Evolutionary conservation across 768 basidiomycete species (phyloP), one percentile per base, ranked within the genome.

Genomic region (Auriculariales sp.): DNA sequence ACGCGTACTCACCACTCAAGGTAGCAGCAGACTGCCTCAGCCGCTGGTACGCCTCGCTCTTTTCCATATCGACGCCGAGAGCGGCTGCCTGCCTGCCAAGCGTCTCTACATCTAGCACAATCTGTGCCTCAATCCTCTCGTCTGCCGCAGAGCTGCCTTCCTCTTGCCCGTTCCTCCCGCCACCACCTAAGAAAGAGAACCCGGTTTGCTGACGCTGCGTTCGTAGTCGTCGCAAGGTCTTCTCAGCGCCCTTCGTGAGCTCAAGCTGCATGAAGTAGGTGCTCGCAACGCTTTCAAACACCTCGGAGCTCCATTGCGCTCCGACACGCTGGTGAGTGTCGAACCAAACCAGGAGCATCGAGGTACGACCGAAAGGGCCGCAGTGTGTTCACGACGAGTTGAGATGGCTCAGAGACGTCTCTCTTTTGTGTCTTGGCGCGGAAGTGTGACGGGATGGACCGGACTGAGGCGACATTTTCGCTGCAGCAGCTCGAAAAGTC

Each of bases 181-280:
- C 55, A 3, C 61, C 58, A 27, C 84, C 76, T 57, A 98, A 95
- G 24, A 95, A 69, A 3, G 88, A 87, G 62, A 89, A 85, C 79
- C 70, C 0, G 70, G 68, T 56, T 83, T 88, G 58, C 87, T 88
- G 36, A 85, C 83, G 17, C 22, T 19, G 39, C 62, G 87, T 94
- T 60, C 92, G 91, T 56, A 94, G 71, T 31, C 86, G 75, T 32
- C 83, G 72, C 24, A 98, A 67, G 10, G 88, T 83, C 59, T 92
- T 91, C 55, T 97, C 91, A 6, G 89, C 89, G 69, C 94, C 94
- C 63, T 81, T 86, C 75, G 93, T 90, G 1, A 78, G 76, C 9
- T 79, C 71, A 22, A 98, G 70, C 59, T 88, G 83, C 11, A 83
- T 78, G 62, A 94, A 95, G 51, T 55, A 82, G 81, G 76, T 76